Base-by-base conservation (phyloP, 2,329 filamentous ascomycete genomes). In the Aspergillus neotritici region DNA sequence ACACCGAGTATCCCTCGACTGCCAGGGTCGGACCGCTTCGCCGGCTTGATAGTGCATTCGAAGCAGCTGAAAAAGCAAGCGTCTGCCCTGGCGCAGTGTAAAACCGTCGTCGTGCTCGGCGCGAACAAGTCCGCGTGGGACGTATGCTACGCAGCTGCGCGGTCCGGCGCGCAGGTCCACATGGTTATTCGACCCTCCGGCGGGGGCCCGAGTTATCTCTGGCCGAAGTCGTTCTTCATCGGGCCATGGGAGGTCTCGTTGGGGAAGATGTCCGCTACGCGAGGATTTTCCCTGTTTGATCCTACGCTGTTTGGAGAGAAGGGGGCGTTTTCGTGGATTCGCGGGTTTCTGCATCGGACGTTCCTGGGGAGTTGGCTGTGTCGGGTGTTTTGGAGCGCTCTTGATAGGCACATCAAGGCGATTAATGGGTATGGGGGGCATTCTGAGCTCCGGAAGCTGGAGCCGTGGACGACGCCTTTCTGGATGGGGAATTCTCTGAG, bases 281-380 rank as follows among this genome's bases (percentile, higher is more conserved):
- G 84, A 1, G 72, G 82, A 52, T 65, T 87, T 39, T 82, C 78
- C 1, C 86, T 81, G 77, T 78, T 87, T 58, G 80, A 76, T 40
- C 84, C 84, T 0, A 86, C 82, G 54, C 72, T 81, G 2, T 87
- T 80, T 78, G 80, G 77, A 7, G 68, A 64, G n/a, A 79, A 9
- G 2, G 21, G 21, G 2, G 21, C 21, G 21, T 25, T 25, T 25
- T 25, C 21, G 7, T 25, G 21, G 21, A 25, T 25, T 9, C 21
- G 21, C 9, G 6, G 6, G 21, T 25, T 25, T 25, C 7, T 25
- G 3, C 21, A 25, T 9, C 21, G 21, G 7, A 25, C 21, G 21
- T 9, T 25, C 2, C 7, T 25, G 7, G 21, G 21, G 7, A 25
- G 21, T 2, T 25, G 21, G 21, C 6, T 25, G 6, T 25, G 21